phyloP scores from a whole-genome alignment of 352 stramenopile species.

The Elongisporangium anandrum region DNA sequence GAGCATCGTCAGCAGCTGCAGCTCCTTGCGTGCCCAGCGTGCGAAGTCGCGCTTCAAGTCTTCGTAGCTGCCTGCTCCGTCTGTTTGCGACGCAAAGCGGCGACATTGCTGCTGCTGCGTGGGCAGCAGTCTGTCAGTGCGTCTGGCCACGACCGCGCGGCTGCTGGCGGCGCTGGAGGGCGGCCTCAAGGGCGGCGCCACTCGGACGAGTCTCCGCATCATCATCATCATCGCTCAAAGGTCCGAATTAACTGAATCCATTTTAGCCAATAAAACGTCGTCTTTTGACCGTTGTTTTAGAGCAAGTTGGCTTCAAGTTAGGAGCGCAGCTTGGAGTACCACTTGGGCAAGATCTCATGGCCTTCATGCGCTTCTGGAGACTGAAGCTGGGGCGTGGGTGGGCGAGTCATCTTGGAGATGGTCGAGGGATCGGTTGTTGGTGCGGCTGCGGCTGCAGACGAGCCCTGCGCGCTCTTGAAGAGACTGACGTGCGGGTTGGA shows the following conservation, averaged over 20 bases:
- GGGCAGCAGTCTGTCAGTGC: neutral
- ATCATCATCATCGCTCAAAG: neutral
- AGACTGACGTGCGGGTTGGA: neutral
- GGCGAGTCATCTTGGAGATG: conserved; percentile 39
- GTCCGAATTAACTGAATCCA: neutral
- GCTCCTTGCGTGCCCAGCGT: conserved; percentile 52
- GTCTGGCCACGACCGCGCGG: neutral
- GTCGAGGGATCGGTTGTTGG: neutral
- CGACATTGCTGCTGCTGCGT: neutral
- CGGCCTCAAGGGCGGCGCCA: conserved; percentile 10
- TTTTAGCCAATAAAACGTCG: conserved; percentile 18
- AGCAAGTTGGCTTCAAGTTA: conserved; percentile 9
- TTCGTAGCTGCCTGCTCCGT: conserved; percentile 19
- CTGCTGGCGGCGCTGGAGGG: conserved; percentile 14
- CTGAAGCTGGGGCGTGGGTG: conserved; percentile 21
- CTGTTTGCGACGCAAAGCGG: neutral
- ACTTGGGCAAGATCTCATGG: conserved; percentile 37
- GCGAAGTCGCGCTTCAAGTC: conserved; percentile 60
- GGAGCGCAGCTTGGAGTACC: conserved; percentile 62
- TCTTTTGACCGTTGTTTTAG: neutral
- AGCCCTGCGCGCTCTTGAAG: neutral
- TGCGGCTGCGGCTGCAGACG: neutral
- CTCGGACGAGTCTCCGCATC: neutral
- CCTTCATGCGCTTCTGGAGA: conserved; percentile 5
- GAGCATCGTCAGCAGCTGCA: conserved; percentile 37